phyloP scores from a whole-genome alignment of 805 yeast species.

The Scheffersomyces ergatensis region DNA sequence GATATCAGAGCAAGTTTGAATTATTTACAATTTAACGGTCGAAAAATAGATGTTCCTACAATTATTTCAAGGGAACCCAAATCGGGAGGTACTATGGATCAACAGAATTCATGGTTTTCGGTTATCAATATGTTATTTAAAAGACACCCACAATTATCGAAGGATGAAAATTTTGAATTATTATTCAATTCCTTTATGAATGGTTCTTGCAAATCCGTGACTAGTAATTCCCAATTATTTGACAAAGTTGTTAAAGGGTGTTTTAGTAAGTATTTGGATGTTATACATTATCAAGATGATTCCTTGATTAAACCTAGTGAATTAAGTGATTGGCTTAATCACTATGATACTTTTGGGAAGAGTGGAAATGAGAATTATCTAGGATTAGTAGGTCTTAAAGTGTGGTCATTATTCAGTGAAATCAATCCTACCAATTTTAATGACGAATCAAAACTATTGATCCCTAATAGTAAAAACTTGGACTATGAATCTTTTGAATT shows the following conservation, averaged over 20 bases:
- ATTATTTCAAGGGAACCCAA: conserved; percentile 1
- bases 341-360: conserved; percentile 56
- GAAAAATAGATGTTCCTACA: conserved; percentile 10
- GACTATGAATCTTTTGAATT: conserved; percentile 41
- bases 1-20: conserved; percentile 87
- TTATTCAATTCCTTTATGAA: conserved; percentile 45
- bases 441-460: conserved; percentile 13
- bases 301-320: conserved; percentile 55
- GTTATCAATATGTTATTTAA: conserved; percentile 62
- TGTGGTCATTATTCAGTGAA: conserved; percentile 65
- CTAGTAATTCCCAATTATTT: conserved; percentile 36
- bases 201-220: conserved; percentile 32
- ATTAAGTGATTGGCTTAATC: conserved; percentile 74
- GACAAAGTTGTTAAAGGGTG: conserved; percentile 74
- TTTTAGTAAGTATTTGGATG: conserved; percentile 61
- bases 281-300: conserved; percentile 61
- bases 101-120: conserved; percentile 63
- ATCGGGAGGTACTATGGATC: conserved; percentile 48
- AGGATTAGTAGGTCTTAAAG: conserved; percentile 56
- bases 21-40: conserved; percentile 63
- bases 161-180: conserved; percentile 47
- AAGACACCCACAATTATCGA: conserved; percentile 44
- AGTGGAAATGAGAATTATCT: conserved; percentile 50
- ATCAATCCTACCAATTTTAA: conserved; percentile 32
- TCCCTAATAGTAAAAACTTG: conserved; percentile 29